Percentiles rank a stretch among this genome's conserved stretches.
phyloP scores from a whole-genome alignment of 108 stramenopile species.

The Skeletonema potamos region DNA sequence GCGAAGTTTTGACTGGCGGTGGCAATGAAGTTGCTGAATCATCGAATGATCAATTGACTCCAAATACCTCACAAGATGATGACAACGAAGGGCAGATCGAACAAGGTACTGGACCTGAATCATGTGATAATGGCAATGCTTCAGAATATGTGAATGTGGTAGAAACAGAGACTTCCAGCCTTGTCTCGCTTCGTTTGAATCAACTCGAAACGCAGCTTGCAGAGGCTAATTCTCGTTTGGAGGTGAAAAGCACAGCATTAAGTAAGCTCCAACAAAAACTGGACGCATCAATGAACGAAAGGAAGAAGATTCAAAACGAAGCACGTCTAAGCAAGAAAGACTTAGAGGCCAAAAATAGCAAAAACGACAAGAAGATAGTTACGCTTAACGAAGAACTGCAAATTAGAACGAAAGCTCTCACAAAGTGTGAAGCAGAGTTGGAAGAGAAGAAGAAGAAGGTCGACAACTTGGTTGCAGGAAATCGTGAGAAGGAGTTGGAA shows the following conservation, averaged over 20 bases:
- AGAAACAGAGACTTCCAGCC: neutral
- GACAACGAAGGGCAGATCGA: neutral
- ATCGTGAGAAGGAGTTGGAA: conserved; percentile 13
- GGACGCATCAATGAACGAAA: neutral
- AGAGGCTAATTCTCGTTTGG: conserved; percentile 51
- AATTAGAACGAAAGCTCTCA: conserved; percentile 8
- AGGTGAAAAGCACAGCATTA: conserved; percentile 37
- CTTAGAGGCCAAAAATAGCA: conserved; percentile 16
- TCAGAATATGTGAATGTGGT: neutral
- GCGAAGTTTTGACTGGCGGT: neutral
- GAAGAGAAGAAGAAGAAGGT: conserved; percentile 27
- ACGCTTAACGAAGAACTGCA: conserved; percentile 11
- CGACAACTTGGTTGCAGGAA: conserved; percentile 2
- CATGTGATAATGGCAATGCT: neutral
- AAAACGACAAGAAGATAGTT: neutral
- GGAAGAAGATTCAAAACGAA: conserved; percentile 33
- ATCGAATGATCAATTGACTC: neutral
- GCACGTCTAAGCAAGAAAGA: conserved; percentile 30
- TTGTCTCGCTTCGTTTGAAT: conserved; percentile 6
- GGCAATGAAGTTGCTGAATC: neutral
- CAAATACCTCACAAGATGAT: neutral
- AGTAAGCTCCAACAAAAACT: conserved; percentile 32
- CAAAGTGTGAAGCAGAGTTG: conserved; percentile 12
- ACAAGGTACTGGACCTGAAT: neutral
- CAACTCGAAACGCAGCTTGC: conserved; percentile 25